Evolutionary conservation across 192 early-diverging fungal genomes (phyloP).

Genomic region (Kickxella alabastrina): DNA sequence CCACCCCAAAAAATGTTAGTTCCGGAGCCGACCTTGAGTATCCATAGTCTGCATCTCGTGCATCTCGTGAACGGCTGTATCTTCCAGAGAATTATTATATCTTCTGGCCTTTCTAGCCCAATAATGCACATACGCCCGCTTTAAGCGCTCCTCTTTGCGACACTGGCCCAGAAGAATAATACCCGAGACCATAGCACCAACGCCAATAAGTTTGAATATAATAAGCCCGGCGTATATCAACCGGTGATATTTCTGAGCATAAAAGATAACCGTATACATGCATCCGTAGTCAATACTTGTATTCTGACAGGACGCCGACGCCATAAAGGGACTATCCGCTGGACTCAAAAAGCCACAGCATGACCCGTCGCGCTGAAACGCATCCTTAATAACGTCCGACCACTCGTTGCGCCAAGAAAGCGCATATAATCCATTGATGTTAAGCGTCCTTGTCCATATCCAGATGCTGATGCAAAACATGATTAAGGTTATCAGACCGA

Average conservation of each 20-base stretch:
- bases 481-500: slow-evolving; percentile 13
- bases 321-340: slow-evolving; percentile 15
- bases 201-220: slow-evolving; percentile 20
- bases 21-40: background rate
- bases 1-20: background rate
- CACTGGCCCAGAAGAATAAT: slow-evolving; percentile 25
- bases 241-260: slow-evolving; percentile 22
- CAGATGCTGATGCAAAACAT: slow-evolving; percentile 23
- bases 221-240: slow-evolving; percentile 39
- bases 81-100: slow-evolving; percentile 1
- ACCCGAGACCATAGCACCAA: slow-evolving; percentile 16
- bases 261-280: slow-evolving; percentile 30
- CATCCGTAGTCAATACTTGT: slow-evolving; percentile 21
- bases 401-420: slow-evolving; percentile 25
- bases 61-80: slow-evolving; percentile 1
- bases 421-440: slow-evolving; percentile 24
- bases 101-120: slow-evolving; percentile 13
- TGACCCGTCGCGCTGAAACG: slow-evolving; percentile 17
- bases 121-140: slow-evolving; percentile 17
- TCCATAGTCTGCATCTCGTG: background rate
- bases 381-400: slow-evolving; percentile 27
- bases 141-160: slow-evolving; percentile 14
- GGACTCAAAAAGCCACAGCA: slow-evolving; percentile 44
- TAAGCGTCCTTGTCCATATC: slow-evolving; percentile 38
- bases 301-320: slow-evolving; percentile 19